Base-by-base conservation (phyloP, 2,329 filamentous ascomycete genomes). In the Aureobasidium leucospermi region DNA sequence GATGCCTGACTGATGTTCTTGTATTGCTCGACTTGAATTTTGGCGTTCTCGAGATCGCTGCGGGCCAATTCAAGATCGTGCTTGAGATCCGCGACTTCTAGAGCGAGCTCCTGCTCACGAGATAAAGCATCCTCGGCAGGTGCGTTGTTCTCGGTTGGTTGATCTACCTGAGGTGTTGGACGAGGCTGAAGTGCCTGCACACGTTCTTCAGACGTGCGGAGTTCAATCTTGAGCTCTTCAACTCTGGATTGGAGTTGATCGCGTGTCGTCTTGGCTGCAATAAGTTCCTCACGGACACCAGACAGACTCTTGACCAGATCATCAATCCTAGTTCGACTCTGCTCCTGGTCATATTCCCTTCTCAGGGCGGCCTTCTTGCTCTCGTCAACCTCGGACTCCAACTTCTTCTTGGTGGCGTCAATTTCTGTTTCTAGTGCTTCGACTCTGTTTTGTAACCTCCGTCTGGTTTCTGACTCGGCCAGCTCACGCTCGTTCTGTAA, bases 401-500 rank as follows among this genome's bases (percentile, higher is more conserved):
- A 79, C 72, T 92, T 96, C 51, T 89, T 87, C 74, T 95, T 95
- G 0, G 86, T 86, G 2, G 85, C 82, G 57, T 82, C 82, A 5
- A 99, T 75, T 67, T 99, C 92, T 1, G 84, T 78, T 68, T 96
- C 91, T 8, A 97, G 77, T 11, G 80, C 79, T 65, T 97, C 92
- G 28, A 91, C 83, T 65, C 86, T 89, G 13, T 80, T 76, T 68
- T 96, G 90, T 1, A 96, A 77, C 64, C 92, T 85, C 58, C 93
- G 87, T 64, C 89, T 85, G 23, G 81, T 85, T 72, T 99, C 94
- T 0, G 88, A 84, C 60, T 96, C 92, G 2, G 85, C 79, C 51
- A 94, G 82, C 67, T 96, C 92, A 41, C 91, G 89, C 74, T 99
- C 93, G 67, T 96, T 97, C 64, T 95, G 86, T 36, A 97, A 80